A percentile compares a stretch with the other conserved stretches of the same genome.
These are phyloP conservation scores for Dillenia turbinata DNA, from an alignment of 164 flowering plant genomes.

Conservation along the genomic window DNA sequence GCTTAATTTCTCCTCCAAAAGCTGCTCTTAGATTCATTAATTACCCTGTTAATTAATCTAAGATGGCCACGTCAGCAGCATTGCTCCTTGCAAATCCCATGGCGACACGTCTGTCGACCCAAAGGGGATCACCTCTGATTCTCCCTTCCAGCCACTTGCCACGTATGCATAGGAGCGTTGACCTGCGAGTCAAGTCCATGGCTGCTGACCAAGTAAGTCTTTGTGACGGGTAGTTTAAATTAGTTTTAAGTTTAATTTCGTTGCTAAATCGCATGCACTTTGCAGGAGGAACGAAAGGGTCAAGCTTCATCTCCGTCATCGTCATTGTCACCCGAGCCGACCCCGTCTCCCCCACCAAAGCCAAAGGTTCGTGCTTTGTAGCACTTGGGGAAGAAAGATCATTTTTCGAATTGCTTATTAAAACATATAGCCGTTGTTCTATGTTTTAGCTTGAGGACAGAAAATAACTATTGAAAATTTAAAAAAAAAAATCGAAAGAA, in stretches of 20 bases:
- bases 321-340: background rate
- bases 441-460: too few species aligned
- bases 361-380: background rate
- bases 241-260: background rate
- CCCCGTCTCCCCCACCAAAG: constrained; percentile 2
- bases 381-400: too few species aligned
- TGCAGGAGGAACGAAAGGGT: background rate
- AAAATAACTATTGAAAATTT: too few species aligned
- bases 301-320: too few species aligned
- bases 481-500: too few species aligned
- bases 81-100: constrained; percentile 19
- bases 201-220: constrained; percentile 13
- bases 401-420: too few species aligned
- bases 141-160: background rate
- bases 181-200: constrained; percentile 14
- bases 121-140: background rate
- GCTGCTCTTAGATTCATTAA: background rate
- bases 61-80: constrained; percentile 23
- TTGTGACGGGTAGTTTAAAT: background rate
- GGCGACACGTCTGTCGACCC: background rate
- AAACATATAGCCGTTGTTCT: too few species aligned
- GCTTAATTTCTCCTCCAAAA: background rate
- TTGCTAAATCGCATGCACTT: background rate
- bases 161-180: constrained; percentile 3
- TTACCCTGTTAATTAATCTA: background rate